phyloP scores from a whole-genome alignment of 2,329 filamentous ascomycete species.

The Colletotrichum orbiculare region DNA sequence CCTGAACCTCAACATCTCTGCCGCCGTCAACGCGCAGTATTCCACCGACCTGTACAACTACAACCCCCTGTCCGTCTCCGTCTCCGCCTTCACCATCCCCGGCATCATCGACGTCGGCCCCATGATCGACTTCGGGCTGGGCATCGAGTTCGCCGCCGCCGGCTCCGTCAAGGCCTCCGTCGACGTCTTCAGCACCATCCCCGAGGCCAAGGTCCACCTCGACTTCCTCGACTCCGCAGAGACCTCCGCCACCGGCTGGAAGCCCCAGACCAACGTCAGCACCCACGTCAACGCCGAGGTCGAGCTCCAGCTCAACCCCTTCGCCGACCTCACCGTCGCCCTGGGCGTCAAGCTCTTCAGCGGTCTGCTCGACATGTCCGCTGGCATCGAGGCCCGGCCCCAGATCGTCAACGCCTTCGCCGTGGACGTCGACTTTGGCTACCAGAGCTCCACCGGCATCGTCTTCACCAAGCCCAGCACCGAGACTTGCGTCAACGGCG shows the following conservation, averaged over 20 bases:
- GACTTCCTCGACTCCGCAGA: conserved; percentile 47
- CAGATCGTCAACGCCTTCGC: conserved; percentile 52
- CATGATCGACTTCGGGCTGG: conserved; percentile 49
- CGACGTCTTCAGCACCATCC: conserved; percentile 45
- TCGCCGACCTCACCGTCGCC: conserved; percentile 51
- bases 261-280: conserved; percentile 46
- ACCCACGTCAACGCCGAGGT: conserved; percentile 47
- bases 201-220: conserved; percentile 51
- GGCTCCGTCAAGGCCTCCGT: conserved; percentile 47
- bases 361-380: conserved; percentile 49
- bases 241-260: conserved; percentile 48
- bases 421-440: conserved; percentile 42
- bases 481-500: conserved; percentile 33
- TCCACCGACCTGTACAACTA: conserved; percentile 49
- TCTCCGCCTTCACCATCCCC: conserved; percentile 52
- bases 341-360: conserved; percentile 49
- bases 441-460: conserved; percentile 26
- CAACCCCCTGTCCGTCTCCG: conserved; percentile 47
- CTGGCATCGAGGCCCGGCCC: conserved; percentile 49
- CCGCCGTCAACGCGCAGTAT: conserved; percentile 47
- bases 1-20: conserved; percentile 46
- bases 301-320: conserved; percentile 47
- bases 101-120: conserved; percentile 53
- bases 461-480: conserved; percentile 16
- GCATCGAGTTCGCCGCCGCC: conserved; percentile 48